A percentile compares a stretch with the other conserved stretches of the same genome.
Evolutionary conservation across 148 eudicot genomes (phyloP).

Genomic region (Rhododendron henanense): DNA sequence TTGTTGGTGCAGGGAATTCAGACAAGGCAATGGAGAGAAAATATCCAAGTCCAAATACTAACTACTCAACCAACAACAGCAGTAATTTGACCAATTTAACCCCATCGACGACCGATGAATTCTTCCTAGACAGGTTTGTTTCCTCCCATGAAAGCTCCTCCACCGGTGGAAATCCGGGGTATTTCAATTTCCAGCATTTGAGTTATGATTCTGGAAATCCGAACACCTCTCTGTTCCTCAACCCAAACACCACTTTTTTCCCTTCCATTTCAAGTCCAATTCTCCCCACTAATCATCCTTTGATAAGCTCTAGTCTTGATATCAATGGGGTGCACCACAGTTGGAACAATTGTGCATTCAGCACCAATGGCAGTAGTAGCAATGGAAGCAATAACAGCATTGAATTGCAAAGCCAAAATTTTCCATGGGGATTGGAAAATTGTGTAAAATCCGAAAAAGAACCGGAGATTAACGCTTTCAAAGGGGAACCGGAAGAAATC

Average conservation of each 20-base stretch:
- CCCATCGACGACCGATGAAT: conserved; percentile 26
- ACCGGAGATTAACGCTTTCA: conserved; percentile 21
- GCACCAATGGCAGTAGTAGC: conserved; percentile 16
- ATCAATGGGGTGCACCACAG: conserved; percentile 14
- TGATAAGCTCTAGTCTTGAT: conserved; percentile 14
- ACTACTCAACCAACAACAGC: neutral
- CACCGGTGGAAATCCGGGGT: conserved; percentile 15
- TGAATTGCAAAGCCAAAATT: conserved; percentile 27
- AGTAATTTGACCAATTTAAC: neutral
- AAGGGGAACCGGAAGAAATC: conserved; percentile 45
- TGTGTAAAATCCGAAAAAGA: conserved; percentile 28
- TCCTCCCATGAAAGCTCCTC: conserved; percentile 27
- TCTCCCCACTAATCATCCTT: neutral
- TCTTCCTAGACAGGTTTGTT: conserved; percentile 29
- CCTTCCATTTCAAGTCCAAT: conserved; percentile 32
- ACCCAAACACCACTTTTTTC: conserved; percentile 24
- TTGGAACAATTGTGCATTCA: conserved; percentile 23
- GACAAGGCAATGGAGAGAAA: conserved; percentile 12
- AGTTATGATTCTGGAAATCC: conserved; percentile 28
- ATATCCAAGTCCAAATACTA: neutral
- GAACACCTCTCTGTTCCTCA: conserved; percentile 30
- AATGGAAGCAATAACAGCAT: conserved; percentile 8
- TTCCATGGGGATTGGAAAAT: conserved; percentile 43
- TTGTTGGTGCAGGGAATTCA: conserved; percentile 1
- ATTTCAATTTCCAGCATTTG: conserved; percentile 26